Conservation (phyloP, 2,329 filamentous ascomycete genomes). For the Cladophialophora exuberans region DNA sequence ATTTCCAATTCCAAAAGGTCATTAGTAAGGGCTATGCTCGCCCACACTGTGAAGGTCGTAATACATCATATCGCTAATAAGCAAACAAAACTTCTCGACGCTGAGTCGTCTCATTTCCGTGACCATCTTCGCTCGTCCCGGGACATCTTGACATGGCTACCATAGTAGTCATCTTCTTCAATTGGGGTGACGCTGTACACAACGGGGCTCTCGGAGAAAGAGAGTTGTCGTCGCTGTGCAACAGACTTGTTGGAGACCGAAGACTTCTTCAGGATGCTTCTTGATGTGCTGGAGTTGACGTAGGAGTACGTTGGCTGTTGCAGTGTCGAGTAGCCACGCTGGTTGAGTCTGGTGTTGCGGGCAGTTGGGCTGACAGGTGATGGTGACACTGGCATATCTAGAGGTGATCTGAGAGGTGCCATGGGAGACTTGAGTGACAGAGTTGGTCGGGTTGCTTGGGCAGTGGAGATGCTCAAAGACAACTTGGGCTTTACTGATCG, state of each 20-base stretch:
- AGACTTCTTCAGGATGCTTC: slow-evolving; percentile 54
- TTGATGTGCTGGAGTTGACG: slow-evolving; percentile 48
- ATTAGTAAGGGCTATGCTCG: background rate
- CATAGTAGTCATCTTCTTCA: slow-evolving; percentile 54
- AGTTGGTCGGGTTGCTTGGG: slow-evolving; percentile 38
- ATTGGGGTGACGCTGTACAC: slow-evolving; percentile 54
- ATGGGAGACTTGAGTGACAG: slow-evolving; percentile 49
- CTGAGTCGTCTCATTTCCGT: slow-evolving; percentile 36
- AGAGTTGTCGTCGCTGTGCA: slow-evolving; percentile 42
- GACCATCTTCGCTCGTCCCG: slow-evolving; percentile 52
- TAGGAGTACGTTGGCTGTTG: slow-evolving; percentile 47
- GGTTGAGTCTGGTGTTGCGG: slow-evolving; percentile 43
- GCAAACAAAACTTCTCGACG: background rate
- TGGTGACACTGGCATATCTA: slow-evolving; percentile 48
- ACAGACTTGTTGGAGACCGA: slow-evolving; percentile 21
- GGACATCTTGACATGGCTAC: slow-evolving; percentile 49
- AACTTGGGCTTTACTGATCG: slow-evolving; percentile 51
- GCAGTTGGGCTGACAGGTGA: slow-evolving; percentile 46
- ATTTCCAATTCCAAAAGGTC: background rate
- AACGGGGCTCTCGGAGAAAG: slow-evolving; percentile 48
- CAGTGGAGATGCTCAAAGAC: slow-evolving; percentile 49
- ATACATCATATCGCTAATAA: slow-evolving; percentile 11
- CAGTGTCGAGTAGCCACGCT: slow-evolving; percentile 44
- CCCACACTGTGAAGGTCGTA: slow-evolving; percentile 1
- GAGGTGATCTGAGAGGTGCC: slow-evolving; percentile 44